phyloP scores from a whole-genome alignment of 75 land plant genomes.

The Ceratopteris richardii region DNA sequence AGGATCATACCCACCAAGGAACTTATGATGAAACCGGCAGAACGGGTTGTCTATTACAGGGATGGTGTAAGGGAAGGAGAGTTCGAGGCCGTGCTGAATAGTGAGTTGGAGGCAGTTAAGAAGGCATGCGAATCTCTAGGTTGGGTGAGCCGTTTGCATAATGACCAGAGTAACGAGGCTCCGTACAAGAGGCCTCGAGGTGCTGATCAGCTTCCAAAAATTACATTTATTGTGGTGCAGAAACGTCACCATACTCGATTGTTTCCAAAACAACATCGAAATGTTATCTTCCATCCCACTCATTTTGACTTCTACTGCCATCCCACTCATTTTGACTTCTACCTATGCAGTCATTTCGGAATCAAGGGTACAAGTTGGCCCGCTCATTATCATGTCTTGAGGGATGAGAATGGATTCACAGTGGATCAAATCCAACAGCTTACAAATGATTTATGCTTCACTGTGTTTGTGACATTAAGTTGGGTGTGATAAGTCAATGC shows the following conservation, averaged over 20 bases:
- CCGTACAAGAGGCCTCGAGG: conserved; percentile 6
- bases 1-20: too few species aligned
- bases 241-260: conserved; percentile 36
- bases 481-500: too few species aligned
- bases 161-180: neutral
- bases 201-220: conserved; percentile 3
- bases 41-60: too few species aligned
- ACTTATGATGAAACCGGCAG: too few species aligned
- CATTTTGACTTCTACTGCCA: conserved; percentile 18
- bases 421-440: conserved; percentile 14
- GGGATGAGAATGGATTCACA: conserved; percentile 29
- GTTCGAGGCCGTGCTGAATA: conserved; percentile 25
- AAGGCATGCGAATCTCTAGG: conserved; percentile 22
- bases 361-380: conserved; percentile 33
- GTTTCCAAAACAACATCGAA: conserved; percentile 10
- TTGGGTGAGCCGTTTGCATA: conserved; percentile 13
- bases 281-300: conserved; percentile 22
- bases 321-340: conserved; percentile 26
- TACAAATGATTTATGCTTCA: conserved; percentile 22
- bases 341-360: conserved; percentile 23
- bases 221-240: conserved; percentile 31
- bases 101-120: conserved; percentile 20
- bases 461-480: neutral
- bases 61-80: conserved; percentile 39
- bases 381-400: conserved; percentile 24